Evolutionary conservation across 2,329 filamentous ascomycete species (phyloP).

Genomic region (Penicillium capsulatum): DNA sequence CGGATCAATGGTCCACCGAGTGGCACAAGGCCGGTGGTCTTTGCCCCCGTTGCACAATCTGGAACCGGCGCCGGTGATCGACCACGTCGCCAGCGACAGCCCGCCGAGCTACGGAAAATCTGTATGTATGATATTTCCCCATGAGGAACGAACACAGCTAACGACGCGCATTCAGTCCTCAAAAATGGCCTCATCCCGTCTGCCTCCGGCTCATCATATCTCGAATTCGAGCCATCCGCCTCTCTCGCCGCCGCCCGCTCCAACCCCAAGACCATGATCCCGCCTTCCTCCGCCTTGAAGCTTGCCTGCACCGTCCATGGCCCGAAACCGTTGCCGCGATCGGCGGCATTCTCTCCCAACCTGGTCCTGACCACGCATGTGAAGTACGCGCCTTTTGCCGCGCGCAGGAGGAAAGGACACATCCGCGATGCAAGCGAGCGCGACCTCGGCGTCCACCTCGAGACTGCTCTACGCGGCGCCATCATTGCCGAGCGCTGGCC

Average conservation of each 20-base stretch:
- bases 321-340: constrained; percentile 82
- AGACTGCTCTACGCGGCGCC: constrained; percentile 82
- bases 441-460: constrained; percentile 84
- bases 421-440: constrained; percentile 80
- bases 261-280: constrained; percentile 47
- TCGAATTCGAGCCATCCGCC: constrained; percentile 50
- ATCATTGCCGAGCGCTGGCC: constrained; percentile 94
- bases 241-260: constrained; percentile 42
- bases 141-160: background rate
- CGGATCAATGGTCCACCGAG: constrained; percentile 84
- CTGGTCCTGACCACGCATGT: constrained; percentile 88
- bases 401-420: constrained; percentile 75
- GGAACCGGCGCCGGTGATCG: constrained; percentile 49
- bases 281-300: constrained; percentile 68
- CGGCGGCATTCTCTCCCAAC: constrained; percentile 86
- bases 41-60: constrained; percentile 46
- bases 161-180: constrained; percentile 56
- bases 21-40: constrained; percentile 70
- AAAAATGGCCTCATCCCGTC: constrained; percentile 90
- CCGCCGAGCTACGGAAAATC: constrained; percentile 75
- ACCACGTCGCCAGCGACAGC: constrained; percentile 53
- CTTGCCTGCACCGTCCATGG: constrained; percentile 91
- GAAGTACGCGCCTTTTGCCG: constrained; percentile 95
- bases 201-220: constrained; percentile 81
- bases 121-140: constrained; percentile 54